Conservation (phyloP, 768 basidiomycete genomes). For the Mycena filopes region DNA sequence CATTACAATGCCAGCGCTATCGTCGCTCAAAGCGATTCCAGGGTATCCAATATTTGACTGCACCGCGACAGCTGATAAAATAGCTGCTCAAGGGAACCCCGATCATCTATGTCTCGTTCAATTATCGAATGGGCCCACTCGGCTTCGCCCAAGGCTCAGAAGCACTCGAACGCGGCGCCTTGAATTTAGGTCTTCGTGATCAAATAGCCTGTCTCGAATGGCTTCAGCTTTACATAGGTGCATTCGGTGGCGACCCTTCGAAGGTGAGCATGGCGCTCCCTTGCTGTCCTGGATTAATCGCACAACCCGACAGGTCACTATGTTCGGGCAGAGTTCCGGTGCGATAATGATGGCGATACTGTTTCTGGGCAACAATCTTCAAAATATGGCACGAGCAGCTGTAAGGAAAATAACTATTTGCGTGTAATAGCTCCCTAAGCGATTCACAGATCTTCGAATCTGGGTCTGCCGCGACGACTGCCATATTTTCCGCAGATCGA, state of each 20-base stretch:
- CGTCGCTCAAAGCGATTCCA: conserved; percentile 48
- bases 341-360: conserved; percentile 52
- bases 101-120: conserved; percentile 52
- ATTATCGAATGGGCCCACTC: conserved; percentile 57
- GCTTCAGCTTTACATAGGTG: conserved; percentile 64
- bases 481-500: conserved; percentile 41
- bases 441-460: conserved; percentile 53
- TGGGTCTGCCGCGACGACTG: conserved; percentile 43
- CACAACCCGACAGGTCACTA: conserved; percentile 46
- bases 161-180: conserved; percentile 43
- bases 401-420: conserved; percentile 35
- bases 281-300: not conserved
- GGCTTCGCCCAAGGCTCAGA: conserved; percentile 57
- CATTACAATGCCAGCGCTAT: conserved; percentile 47
- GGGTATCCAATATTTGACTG: conserved; percentile 38
- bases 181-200: conserved; percentile 54
- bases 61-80: not conserved
- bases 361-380: conserved; percentile 40
- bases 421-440: too few relatives aligned
- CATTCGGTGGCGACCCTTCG: conserved; percentile 62
- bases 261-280: conserved; percentile 40
- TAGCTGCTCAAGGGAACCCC: conserved; percentile 49
- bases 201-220: conserved; percentile 51
- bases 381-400: conserved; percentile 40
- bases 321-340: conserved; percentile 59